These are phyloP conservation scores for Tillandsia fasciculata DNA, from an alignment of 176 grass and related monocot genomes.

Conservation along the genomic window DNA sequence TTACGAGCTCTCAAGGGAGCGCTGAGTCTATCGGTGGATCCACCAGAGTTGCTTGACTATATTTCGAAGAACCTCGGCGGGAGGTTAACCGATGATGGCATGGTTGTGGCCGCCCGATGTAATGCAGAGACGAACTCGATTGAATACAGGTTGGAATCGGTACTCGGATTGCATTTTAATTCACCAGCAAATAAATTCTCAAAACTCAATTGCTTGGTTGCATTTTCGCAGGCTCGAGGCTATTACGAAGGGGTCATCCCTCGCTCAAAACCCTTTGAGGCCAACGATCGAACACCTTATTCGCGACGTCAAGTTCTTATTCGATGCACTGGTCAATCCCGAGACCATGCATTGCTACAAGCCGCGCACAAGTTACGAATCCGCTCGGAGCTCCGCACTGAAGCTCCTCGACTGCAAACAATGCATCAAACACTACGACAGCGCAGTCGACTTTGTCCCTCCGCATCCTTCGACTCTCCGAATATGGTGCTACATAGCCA, in stretches of 20 bases:
- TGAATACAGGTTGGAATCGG: slow-evolving; percentile 49
- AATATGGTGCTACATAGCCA: slow-evolving; percentile 40
- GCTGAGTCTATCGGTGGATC: slow-evolving; percentile 24
- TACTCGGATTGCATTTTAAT: not conserved
- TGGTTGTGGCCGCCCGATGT: slow-evolving; percentile 32
- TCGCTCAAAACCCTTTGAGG: not conserved
- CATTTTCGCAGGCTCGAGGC: slow-evolving; percentile 7
- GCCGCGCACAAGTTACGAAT: slow-evolving; percentile 20
- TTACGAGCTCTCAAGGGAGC: slow-evolving; percentile 37
- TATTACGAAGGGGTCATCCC: not conserved
- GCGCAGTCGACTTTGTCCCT: slow-evolving; percentile 23
- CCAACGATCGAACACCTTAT: slow-evolving; percentile 30
- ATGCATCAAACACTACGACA: slow-evolving; percentile 61
- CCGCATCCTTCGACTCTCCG: slow-evolving; percentile 34
- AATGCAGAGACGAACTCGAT: slow-evolving; percentile 38
- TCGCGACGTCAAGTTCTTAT: slow-evolving; percentile 50
- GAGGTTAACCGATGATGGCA: slow-evolving; percentile 26
- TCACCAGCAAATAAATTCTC: not conserved
- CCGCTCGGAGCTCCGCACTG: slow-evolving; percentile 20
- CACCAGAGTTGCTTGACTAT: slow-evolving; percentile 37
- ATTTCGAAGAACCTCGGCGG: slow-evolving; percentile 36
- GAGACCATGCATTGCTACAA: slow-evolving; percentile 41
- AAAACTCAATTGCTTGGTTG: not conserved
- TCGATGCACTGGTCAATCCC: slow-evolving; percentile 34
- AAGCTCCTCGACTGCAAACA: slow-evolving; percentile 67